Evolutionary conservation across 2,329 filamentous ascomycete species (phyloP), one percentile per base, ranked within the genome.

Genomic region (Phyllosticta citrichinensis): DNA sequence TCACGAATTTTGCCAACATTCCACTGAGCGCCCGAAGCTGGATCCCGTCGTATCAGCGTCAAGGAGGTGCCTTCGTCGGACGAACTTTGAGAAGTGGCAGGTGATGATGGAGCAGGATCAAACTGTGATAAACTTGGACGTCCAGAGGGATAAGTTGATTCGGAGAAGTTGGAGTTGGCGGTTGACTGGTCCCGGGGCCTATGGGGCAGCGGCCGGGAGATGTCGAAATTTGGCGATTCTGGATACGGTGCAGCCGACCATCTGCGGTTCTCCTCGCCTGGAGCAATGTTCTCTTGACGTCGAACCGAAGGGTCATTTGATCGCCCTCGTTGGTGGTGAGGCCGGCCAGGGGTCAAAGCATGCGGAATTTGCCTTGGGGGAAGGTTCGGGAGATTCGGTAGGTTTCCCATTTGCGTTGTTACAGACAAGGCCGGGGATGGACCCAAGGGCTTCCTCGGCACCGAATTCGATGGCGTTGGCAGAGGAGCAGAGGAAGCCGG

Each of bases 41-140:
- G 78, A 66, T 81, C 78, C 27, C 79, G 75, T 27, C 79, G 74
- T 56, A 81, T 81, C n/a, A 81, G 70, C 1, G 77, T 80, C 35
- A 81, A 69, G 20, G 69, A 69, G 27, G 68, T 68, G 17, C 68
- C 65, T 14, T 62, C 51, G 2, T 50, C 55, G 17, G 54, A 27
- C 19, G 40, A 19, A 20, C 40, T 47, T n/a, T 12, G 40, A n/a
- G 40, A 47, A 47, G 40, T 47, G n/a, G 40, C 40, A 47, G 40
- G 40, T n/a, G 40, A n/a, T 17, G 14, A n/a, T 47, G 14, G 40
- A n/a, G 40, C 40, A 47, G 40, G 40, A n/a, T 47, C 40, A 12
- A 30, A 30, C 27, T 30, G 27, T 30, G 40, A 47, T 5, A 47
- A 14, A 47, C 40, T 47, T 47, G 40, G 40, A 47, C 40, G 40